Conservation (phyloP, 2,329 filamentous ascomycete genomes). For the Penicillium capsulatum region DNA sequence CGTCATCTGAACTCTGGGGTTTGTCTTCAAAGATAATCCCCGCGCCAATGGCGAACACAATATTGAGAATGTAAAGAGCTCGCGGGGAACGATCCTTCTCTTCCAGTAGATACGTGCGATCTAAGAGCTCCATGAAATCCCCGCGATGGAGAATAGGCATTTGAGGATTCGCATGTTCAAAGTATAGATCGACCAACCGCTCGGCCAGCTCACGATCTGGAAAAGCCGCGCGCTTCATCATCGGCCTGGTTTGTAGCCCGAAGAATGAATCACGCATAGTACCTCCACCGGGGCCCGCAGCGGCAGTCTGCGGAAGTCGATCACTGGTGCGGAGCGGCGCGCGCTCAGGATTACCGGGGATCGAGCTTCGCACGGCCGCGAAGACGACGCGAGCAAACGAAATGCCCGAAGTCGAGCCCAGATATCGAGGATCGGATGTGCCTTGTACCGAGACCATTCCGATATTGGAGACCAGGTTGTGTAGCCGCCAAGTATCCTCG, state of each 20-base stretch:
- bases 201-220: slow-evolving; percentile 70
- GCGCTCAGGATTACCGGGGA: slow-evolving; percentile 59
- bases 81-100: slow-evolving; percentile 65
- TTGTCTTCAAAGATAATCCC: slow-evolving; percentile 74
- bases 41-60: slow-evolving; percentile 93
- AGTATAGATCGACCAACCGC: slow-evolving; percentile 76
- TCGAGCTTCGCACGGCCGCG: slow-evolving; percentile 79
- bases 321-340: slow-evolving; percentile 58
- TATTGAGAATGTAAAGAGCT: slow-evolving; percentile 92
- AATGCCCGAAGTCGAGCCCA: slow-evolving; percentile 83
- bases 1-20: slow-evolving; percentile 25
- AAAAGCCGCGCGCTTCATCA: slow-evolving; percentile 79
- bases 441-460: slow-evolving; percentile 75
- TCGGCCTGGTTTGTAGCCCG: slow-evolving; percentile 86
- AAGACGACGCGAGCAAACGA: slow-evolving; percentile 94
- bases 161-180: slow-evolving; percentile 93
- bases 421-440: slow-evolving; percentile 71
- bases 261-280: slow-evolving; percentile 96
- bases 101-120: slow-evolving; percentile 70
- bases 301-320: slow-evolving; percentile 47
- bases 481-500: slow-evolving; percentile 58
- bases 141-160: slow-evolving; percentile 86
- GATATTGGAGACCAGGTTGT: slow-evolving; percentile 65
- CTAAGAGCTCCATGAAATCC: slow-evolving; percentile 86
- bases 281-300: slow-evolving; percentile 56